Base-by-base conservation (phyloP, 768 basidiomycete genomes). In the Strobilomyces dryophilus region DNA sequence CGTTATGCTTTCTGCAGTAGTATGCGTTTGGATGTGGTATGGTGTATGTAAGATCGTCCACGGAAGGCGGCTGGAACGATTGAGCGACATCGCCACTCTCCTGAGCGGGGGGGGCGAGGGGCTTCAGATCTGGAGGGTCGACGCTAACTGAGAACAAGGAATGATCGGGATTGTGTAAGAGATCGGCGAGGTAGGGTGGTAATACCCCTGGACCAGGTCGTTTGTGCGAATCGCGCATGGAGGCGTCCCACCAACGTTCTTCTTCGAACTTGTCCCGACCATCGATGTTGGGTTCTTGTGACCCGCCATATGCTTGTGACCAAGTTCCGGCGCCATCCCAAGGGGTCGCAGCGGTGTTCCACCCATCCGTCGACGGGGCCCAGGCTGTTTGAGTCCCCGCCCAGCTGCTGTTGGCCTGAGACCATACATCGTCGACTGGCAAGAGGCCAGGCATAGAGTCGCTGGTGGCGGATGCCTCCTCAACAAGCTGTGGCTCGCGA, bases 21-120 rank as follows among this genome's bases (percentile, higher is more conserved):
- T 89, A 89, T 14, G 87, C 89, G 59, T 88, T 81, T 5, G 90
- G 84, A 64, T 93, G 89, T 12, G 91, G 90, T 29, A 89, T 76
- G 29, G 89, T 78, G 15, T 77, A 79, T n/a, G 76, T 79, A 7
- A 85, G 73, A 59, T 90, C 87, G 34, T 82, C 80, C 52, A 77
- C 73, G n/a, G 82, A 74, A 1, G 85, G 85, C 10, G 73, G 64
- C 8, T 54, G 56, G 45, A 61, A 61, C 27, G 60, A 42, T n/a
- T 55, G 48, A 4, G n/a, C 14, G 37, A 18, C 20, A 39, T 64
- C 53, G 49, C 49, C 32, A 60, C 61, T 36, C 58, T 68, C 56
- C 47, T 51, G 51, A 40, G 61, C 44, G 47, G 47, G 62, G 61
- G 54, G 70, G 5, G 31, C 6, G 4, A 39, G 12, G 3, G 62